These are phyloP conservation scores for Pythium biforme DNA, from an alignment of 352 stramenopile species.

Conservation along the genomic window DNA sequence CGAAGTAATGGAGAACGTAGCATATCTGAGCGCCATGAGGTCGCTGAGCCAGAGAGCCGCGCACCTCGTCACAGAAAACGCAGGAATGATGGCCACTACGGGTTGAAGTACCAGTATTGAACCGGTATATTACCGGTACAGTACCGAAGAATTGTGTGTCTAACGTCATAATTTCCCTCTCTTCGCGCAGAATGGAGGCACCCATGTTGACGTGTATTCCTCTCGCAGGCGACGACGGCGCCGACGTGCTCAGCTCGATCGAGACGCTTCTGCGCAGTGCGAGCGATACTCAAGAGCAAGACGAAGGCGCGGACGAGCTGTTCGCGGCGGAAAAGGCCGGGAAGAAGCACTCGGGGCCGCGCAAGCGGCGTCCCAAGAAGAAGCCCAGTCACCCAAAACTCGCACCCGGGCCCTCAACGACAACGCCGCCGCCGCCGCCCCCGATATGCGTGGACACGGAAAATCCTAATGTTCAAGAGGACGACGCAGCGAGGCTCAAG, in stretches of 20 bases:
- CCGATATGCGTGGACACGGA: not conserved
- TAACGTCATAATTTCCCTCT: too few species aligned
- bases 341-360: conserved; percentile 56
- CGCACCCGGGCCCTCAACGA: not conserved
- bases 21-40: too few species aligned
- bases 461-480: not conserved
- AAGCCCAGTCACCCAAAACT: conserved; percentile 23
- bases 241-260: conserved; percentile 10
- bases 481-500: conserved; percentile 7
- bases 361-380: conserved; percentile 69
- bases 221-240: not conserved
- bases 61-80: too few species aligned
- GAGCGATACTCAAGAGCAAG: not conserved
- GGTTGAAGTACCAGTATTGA: too few species aligned
- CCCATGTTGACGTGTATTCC: too few species aligned
- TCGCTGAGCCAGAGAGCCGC: too few species aligned
- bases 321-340: conserved; percentile 7
- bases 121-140: too few species aligned
- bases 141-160: not conserved
- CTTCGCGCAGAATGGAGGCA: not conserved
- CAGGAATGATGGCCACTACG: too few species aligned
- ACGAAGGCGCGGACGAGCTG: not conserved
- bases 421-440: not conserved
- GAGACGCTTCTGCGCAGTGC: conserved; percentile 4
- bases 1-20: too few species aligned